Conservation (phyloP, 2,329 filamentous ascomycete species). For the Fusarium illudens region DNA sequence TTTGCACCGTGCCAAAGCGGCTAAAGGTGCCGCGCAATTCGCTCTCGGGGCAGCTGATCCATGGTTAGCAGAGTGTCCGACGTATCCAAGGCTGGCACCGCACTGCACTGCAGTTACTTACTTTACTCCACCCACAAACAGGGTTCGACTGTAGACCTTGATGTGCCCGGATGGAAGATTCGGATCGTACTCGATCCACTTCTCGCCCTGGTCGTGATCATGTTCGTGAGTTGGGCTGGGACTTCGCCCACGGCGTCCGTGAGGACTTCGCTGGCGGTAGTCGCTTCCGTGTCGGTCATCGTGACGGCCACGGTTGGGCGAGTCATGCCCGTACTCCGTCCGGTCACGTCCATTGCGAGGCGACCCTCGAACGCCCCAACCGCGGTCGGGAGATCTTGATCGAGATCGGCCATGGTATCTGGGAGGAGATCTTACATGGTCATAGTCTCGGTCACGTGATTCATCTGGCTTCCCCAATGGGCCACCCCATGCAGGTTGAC, state of each 20-base stretch:
- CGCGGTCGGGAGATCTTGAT: constrained; percentile 80
- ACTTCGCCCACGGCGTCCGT: constrained; percentile 72
- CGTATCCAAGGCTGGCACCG: constrained; percentile 1
- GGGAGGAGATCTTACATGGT: constrained; percentile 69
- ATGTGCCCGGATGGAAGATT: constrained; percentile 79
- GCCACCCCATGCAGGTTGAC: constrained; percentile 46
- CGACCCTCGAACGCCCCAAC: constrained; percentile 72
- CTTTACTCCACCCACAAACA: constrained; percentile 96
- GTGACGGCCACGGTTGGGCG: constrained; percentile 66
- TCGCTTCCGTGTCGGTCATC: constrained; percentile 69
- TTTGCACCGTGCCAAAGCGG: constrained; percentile 88
- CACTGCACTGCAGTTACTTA: too few species aligned
- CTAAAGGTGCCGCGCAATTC: constrained; percentile 84
- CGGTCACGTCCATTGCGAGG: constrained; percentile 71
- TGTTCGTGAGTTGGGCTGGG: constrained; percentile 60
- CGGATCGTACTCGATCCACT: constrained; percentile 83
- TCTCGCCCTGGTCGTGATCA: constrained; percentile 53
- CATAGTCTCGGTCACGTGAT: constrained; percentile 65
- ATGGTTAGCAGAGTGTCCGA: constrained; percentile 40
- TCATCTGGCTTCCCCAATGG: constrained; percentile 49
- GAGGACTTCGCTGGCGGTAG: constrained; percentile 89
- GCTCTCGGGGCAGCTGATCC: constrained; percentile 72
- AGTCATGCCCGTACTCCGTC: constrained; percentile 78
- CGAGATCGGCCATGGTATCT: constrained; percentile 71
- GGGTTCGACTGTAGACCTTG: constrained; percentile 91